Base-by-base conservation (phyloP, 805 yeast genomes). In the Kluyveromyces starmeri region DNA sequence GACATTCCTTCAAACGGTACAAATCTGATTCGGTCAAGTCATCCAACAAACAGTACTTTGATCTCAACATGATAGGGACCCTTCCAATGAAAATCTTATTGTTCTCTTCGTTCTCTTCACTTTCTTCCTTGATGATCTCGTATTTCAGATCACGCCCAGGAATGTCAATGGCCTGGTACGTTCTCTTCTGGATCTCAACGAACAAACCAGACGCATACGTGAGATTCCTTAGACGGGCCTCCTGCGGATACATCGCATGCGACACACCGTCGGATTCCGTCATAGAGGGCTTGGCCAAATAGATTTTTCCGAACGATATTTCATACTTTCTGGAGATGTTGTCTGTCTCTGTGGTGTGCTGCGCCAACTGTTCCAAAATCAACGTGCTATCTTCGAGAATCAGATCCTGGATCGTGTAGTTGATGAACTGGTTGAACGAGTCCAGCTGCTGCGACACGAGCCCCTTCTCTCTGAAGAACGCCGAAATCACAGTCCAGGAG, bases 241-340 rank as follows among this genome's bases (percentile, higher is more conserved):
- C 99, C 63, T 94, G 98, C 8, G 99, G 98, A 55, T 83, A 83
- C 78, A 92, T 77, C 10, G 95, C 94, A 53, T 86, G 89, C n/a
- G 97, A 89, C n/a, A 95, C 86, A 67, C 99, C 99, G 65, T 92
- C 99, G 12, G 97, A 95, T 66, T 92, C 99, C 14, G 97, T 94
- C 74, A 92, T 95, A 32, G 95, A 85, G 29, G 99, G 99, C 52
- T 88, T 83, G 17, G 97, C 86, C 47, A 92, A 77, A 62, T 83
- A 92, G 51, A 94, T 92, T 59, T 89, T 94, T 45, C 98, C 99
- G 63, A 92, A 92, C n/a, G 88, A 78, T 56, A 92, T 92, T 62
- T 89, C 96, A 53, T 86, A 94, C 46, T 96, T 75, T 64, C 86
- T 80, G 61, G 83, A 86, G 48, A 84, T 75, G 56, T 85, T 82